Base-by-base conservation (phyloP, 768 basidiomycete species). In the Boletus tomentosulus region DNA sequence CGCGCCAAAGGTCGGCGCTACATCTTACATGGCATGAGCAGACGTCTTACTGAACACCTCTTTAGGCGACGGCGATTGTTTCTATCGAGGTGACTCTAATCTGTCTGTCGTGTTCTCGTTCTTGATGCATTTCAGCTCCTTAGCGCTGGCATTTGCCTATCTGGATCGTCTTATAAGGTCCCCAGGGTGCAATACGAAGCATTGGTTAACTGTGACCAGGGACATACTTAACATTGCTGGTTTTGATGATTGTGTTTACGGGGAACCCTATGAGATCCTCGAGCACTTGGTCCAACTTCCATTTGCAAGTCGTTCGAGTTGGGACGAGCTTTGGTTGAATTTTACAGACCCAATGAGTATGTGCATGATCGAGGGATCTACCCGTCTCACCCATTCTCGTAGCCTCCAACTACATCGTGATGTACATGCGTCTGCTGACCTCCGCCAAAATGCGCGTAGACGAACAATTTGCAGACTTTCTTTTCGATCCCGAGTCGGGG, bases 61-160 rank as follows among this genome's bases (percentile, higher is more conserved):
- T 46, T 48, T 42, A 83, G 91, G 93, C 28, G 93, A 90, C 60
- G 92, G 94, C 0, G 89, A 90, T 67, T 96, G 94, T 66, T 96
- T 95, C 70, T 97, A 95, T 68, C 78, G 93, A 78, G 86, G 90
- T 90, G 66, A 77, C 72, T 66, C 52, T 37, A 25, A 24, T 53
- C 34, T 39, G 16, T 16, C 25, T 35, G 33, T n/a, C n/a, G 24
- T 11, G 39, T 57, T 35, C 51, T 38, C 43, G 41, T 43, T 51
- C 48, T 56, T 60, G 53, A 60, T 58, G 48, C 50, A 61, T 57
- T 58, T 54, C 59, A 54, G 48, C 57, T 61, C 16, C 41, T 53
- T 67, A 92, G 92, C 92, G 11, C 76, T 94, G 48, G 89, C 84
- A 7, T 92, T 91, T 60, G 84, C 90, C 6, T 92, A 88, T 65